phyloP scores from a whole-genome alignment of 2,329 filamentous ascomycete genomes.

The Trichoderma citrinoviride region DNA sequence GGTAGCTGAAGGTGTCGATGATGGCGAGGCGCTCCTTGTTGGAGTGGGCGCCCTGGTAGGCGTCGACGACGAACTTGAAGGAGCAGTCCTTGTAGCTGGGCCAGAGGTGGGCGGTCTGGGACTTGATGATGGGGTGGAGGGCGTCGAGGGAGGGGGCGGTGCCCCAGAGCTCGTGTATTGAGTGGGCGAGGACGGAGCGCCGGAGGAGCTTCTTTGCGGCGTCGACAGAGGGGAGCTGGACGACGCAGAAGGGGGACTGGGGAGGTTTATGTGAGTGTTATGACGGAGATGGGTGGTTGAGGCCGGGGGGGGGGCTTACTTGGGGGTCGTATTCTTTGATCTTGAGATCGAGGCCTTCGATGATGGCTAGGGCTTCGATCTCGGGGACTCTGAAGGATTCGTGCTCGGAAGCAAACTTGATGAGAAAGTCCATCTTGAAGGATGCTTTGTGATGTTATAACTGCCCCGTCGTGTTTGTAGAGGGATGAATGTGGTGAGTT shows the following conservation, averaged over 20 bases:
- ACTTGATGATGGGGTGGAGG: conserved; percentile 64
- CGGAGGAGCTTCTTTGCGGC: conserved; percentile 65
- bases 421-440: conserved; percentile 67
- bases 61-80: conserved; percentile 83
- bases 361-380: conserved; percentile 71
- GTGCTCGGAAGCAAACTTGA: conserved; percentile 85
- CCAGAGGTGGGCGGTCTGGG: conserved; percentile 64
- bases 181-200: conserved; percentile 77
- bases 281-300: not conserved
- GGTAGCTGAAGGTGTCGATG: conserved; percentile 78
- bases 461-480: too few relatives aligned
- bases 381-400: conserved; percentile 89
- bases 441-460: not conserved
- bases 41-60: conserved; percentile 72
- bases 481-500: not conserved
- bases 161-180: conserved; percentile 89
- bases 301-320: conserved; percentile 51
- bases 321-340: conserved; percentile 71
- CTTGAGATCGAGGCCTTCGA: conserved; percentile 65
- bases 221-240: conserved; percentile 63
- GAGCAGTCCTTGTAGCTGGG: conserved; percentile 58
- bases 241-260: conserved; percentile 82
- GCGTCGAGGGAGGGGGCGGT: conserved; percentile 62
- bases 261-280: not conserved
- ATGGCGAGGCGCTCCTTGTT: conserved; percentile 63